phyloP scores from a whole-genome alignment of 352 stramenopile genomes.

The Globisporangium alternatum region DNA sequence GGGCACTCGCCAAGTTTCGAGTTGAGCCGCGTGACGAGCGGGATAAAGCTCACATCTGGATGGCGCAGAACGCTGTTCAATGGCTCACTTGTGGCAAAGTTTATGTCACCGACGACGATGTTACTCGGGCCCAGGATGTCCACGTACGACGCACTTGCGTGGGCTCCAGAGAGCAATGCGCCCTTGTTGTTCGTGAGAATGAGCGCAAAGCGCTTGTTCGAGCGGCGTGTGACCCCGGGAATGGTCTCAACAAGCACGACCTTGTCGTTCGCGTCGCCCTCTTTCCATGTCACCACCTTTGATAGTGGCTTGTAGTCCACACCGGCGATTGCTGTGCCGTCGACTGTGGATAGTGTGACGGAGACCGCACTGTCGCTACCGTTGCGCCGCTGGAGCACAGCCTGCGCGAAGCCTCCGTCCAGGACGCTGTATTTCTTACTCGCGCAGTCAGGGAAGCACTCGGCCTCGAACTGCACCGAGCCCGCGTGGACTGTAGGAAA shows the following conservation, averaged over 20 bases:
- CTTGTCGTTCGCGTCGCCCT: constrained; percentile 50
- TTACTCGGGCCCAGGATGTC: constrained; percentile 42
- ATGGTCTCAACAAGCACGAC: constrained; percentile 45
- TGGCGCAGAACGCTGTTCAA: constrained; percentile 31
- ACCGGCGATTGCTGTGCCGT: constrained; percentile 40
- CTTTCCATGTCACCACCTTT: constrained; percentile 37
- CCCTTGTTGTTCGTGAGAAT: constrained; percentile 29
- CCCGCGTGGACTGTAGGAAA: constrained; percentile 28
- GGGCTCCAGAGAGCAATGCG: constrained; percentile 19
- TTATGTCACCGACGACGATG: constrained; percentile 38
- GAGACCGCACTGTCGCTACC: constrained; percentile 46
- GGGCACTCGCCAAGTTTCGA: constrained; percentile 54
- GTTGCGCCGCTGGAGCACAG: constrained; percentile 51
- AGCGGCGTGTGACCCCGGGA: constrained; percentile 28
- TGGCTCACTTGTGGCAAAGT: constrained; percentile 42
- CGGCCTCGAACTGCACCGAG: constrained; percentile 53
- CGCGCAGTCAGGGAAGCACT: constrained; percentile 64
- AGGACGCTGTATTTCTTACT: constrained; percentile 41
- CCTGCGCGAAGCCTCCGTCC: constrained; percentile 44
- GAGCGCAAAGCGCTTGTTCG: constrained; percentile 33
- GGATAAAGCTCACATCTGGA: constrained; percentile 47
- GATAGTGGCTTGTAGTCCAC: constrained; percentile 52
- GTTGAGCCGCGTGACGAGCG: constrained; percentile 45
- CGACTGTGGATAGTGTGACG: constrained; percentile 38
- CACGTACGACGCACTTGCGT: constrained; percentile 38